Percentiles rank a stretch among this genome's conserved stretches.
These are phyloP conservation scores for Starmera pachycereana DNA, from an alignment of 805 yeast species.

Conservation along the genomic window DNA sequence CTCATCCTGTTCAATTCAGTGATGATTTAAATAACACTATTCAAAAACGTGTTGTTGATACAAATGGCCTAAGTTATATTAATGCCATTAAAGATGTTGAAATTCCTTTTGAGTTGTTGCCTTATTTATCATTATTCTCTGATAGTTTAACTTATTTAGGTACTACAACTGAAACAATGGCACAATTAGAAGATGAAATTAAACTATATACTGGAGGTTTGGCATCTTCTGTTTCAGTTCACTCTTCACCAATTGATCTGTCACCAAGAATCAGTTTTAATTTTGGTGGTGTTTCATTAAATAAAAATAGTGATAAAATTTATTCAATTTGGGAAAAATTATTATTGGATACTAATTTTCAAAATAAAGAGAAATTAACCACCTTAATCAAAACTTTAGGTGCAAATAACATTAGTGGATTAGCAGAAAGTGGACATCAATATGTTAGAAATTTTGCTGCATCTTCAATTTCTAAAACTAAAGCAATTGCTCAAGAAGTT, in stretches of 20 bases:
- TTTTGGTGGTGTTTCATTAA: constrained; percentile 60
- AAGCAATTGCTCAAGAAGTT: constrained; percentile 50
- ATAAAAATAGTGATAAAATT: constrained; percentile 48
- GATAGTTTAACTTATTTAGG: constrained; percentile 82
- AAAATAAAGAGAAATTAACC: constrained; percentile 55
- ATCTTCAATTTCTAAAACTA: constrained; percentile 50
- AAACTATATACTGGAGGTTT: constrained; percentile 81
- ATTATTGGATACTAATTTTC: constrained; percentile 58
- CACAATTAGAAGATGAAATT: constrained; percentile 77
- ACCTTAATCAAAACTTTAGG: constrained; percentile 65
- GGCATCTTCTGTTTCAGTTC: constrained; percentile 46
- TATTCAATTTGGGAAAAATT: constrained; percentile 61
- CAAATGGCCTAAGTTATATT: constrained; percentile 76
- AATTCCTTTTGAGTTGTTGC: constrained; percentile 52
- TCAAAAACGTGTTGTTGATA: constrained; percentile 46
- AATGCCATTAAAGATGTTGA: constrained; percentile 53
- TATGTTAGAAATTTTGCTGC: constrained; percentile 65
- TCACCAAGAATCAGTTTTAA: constrained; percentile 43
- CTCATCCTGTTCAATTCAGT: constrained; percentile 20
- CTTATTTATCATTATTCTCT: constrained; percentile 67
- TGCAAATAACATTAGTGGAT: constrained; percentile 64
- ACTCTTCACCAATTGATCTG: constrained; percentile 42
- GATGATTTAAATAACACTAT: constrained; percentile 20
- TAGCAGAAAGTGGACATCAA: constrained; percentile 83
- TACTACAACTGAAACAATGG: constrained; percentile 60